Percentiles rank a stretch among this genome's conserved stretches.
Conservation (phyloP, 257 asterid species). For the Solanum medicagineum region DNA sequence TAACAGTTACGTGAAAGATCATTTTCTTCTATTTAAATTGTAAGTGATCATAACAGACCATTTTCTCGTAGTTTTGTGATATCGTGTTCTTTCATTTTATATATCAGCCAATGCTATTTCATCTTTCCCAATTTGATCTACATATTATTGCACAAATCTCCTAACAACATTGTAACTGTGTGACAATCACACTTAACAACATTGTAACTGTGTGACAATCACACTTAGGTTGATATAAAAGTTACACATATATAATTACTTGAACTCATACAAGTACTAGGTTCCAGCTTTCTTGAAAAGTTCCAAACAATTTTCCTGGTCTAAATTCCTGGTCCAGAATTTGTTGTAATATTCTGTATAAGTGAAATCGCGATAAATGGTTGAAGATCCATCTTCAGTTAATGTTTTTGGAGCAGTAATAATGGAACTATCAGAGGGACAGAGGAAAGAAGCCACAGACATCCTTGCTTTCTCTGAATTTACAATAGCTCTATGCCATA, state of each 20-base stretch:
- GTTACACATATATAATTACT: neutral
- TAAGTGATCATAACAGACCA: neutral
- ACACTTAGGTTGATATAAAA: neutral
- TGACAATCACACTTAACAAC: neutral
- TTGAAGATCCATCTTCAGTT: slow-evolving; percentile 15
- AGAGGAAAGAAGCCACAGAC: slow-evolving; percentile 80
- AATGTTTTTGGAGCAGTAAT: slow-evolving; percentile 63
- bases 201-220: neutral
- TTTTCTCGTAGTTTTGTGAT: neutral
- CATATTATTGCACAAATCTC: neutral
- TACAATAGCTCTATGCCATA: slow-evolving; percentile 87
- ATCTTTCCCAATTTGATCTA: neutral
- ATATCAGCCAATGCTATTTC: neutral
- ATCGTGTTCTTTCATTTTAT: neutral
- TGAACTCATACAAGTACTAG: neutral
- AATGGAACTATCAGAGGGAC: slow-evolving; percentile 51
- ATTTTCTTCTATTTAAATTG: neutral
- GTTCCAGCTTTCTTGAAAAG: slow-evolving; percentile 38
- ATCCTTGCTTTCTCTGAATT: slow-evolving; percentile 53
- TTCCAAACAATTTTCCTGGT: slow-evolving; percentile 66
- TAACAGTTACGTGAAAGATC: neutral
- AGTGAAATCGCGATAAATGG: slow-evolving; percentile 47
- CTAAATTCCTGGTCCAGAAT: slow-evolving; percentile 83
- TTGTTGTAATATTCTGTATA: slow-evolving; percentile 66
- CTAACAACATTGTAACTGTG: neutral